Base-by-base conservation (phyloP, 805 yeast genomes). In the Tetrapisispora taiwanensis region DNA sequence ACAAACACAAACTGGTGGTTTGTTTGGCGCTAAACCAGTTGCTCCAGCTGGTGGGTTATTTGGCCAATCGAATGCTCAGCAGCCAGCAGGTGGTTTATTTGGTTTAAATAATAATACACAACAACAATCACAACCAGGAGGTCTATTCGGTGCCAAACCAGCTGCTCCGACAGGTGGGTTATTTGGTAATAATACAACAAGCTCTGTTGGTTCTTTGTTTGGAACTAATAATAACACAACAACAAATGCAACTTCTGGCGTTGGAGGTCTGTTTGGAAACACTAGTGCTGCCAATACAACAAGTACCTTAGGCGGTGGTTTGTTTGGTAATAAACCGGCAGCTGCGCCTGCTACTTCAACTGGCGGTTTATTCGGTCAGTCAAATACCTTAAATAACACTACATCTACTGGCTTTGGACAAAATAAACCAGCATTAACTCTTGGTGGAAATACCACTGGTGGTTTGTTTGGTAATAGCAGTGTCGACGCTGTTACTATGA, bases 321-420 rank as follows among this genome's bases (percentile, higher is more conserved):
- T 62, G 7, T 67, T 68, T 46, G 71, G 70, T 9, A 50, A 51
- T 40, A 58, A 52, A 46, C 48, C 62, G 15, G 28, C 18, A 28
- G 12, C 39, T 3, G 53, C 50, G 40, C n/a, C n/a, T n/a, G 42
- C 41, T 44, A 37, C 54, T 30, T 40, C 53, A 30, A 36, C 62
- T 32, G 74, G 75, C 32, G 77, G 76, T 4, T 46, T 71, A 26
- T 72, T 72, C 53, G 75, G 76, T 12, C 20, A 35, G 12, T 7
- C 39, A 3, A 36, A 27, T 32, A 4, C 19, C 4, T n/a, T 41
- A 22, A n/a, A 35, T 31, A 24, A 49, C 3, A 27, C 19, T 35
- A 7, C 33, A 3, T 17, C 46, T 14, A 17, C 44, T 36, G 34
- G 51, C 1, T 34, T 51, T 14, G 46, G 46, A 32, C 53, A 52